Evolutionary conservation across 805 yeast genomes (phyloP).

Genomic region (Saturnispora silvae): DNA sequence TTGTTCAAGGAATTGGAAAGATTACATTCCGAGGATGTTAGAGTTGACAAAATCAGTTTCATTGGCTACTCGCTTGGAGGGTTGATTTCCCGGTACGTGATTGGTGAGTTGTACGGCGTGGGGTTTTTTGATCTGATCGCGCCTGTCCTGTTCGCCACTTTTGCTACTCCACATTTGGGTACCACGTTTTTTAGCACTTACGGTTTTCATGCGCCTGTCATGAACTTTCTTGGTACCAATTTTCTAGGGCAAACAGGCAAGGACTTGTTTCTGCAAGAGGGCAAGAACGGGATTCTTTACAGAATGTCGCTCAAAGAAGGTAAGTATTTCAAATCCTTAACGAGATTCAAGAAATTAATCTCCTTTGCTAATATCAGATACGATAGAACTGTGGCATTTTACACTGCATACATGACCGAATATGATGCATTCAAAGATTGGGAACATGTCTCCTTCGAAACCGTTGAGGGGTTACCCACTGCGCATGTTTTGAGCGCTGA

Average conservation of each 20-base stretch:
- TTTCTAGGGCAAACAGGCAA: constrained; percentile 59
- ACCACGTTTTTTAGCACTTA: constrained; percentile 35
- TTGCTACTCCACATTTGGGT: constrained; percentile 77
- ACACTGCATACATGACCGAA: constrained; percentile 67
- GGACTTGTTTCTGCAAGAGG: constrained; percentile 51
- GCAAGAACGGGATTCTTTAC: constrained; percentile 36
- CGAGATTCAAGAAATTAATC: constrained; percentile 43
- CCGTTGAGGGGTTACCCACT: constrained; percentile 35
- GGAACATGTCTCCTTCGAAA: constrained; percentile 37
- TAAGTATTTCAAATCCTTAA: constrained; percentile 44
- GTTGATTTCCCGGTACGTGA: constrained; percentile 64
- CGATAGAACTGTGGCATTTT: constrained; percentile 83
- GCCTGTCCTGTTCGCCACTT: constrained; percentile 55
- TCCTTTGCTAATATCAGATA: constrained; percentile 66
- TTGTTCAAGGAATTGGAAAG: constrained; percentile 35
- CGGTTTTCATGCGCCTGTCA: constrained; percentile 21
- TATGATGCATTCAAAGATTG: constrained; percentile 60
- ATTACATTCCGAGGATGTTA: constrained; percentile 19
- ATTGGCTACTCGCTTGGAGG: constrained; percentile 92
- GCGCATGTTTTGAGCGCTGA: constrained; percentile 29
- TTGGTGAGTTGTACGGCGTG: constrained; percentile 38
- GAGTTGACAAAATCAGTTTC: constrained; percentile 50
- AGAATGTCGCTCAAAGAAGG: constrained; percentile 43
- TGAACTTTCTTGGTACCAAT: constrained; percentile 45
- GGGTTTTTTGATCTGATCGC: constrained; percentile 44